A percentile compares a stretch with the other conserved stretches of the same genome.
Conservation (phyloP, 1,139 yeast genomes). For the Blastobotrys aristatus region DNA sequence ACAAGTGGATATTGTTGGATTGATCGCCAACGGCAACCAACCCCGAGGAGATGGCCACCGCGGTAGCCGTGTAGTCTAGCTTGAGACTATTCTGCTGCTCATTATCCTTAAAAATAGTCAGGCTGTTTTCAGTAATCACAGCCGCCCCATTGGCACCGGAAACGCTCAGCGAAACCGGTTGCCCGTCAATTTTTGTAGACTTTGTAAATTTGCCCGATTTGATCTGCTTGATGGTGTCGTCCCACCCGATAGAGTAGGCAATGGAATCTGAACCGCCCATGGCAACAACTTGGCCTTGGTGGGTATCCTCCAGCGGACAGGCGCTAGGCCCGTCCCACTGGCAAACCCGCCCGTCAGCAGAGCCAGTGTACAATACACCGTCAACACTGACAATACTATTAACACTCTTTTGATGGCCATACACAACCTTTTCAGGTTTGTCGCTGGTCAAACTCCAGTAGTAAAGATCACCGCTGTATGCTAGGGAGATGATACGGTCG, state of each 20-base stretch:
- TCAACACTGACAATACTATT: constrained; percentile 47
- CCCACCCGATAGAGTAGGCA: constrained; percentile 81
- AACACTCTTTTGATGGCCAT: constrained; percentile 80
- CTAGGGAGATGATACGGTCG: constrained; percentile 57
- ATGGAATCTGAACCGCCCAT: constrained; percentile 28
- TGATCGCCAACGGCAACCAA: constrained; percentile 31
- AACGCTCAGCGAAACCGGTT: constrained; percentile 52
- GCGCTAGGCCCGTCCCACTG: constrained; percentile 46
- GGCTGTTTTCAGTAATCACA: constrained; percentile 47
- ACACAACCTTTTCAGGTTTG: constrained; percentile 43
- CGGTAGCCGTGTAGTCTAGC: constrained; percentile 20
- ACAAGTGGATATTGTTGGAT: constrained; percentile 21
- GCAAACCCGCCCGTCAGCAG: constrained; percentile 73
- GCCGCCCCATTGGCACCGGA: constrained; percentile 44
- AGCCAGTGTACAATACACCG: constrained; percentile 54
- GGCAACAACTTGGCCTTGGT: constrained; percentile 30
- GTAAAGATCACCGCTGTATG: constrained; percentile 68
- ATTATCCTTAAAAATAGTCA: constrained; percentile 37
- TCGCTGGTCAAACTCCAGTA: constrained; percentile 43
- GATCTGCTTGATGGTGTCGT: constrained; percentile 56
- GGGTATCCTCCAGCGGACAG: constrained; percentile 16
- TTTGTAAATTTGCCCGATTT: constrained; percentile 27
- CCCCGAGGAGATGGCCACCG: constrained; percentile 35
- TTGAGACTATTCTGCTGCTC: constrained; percentile 9
- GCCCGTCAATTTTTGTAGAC: constrained; percentile 43